Conservation (phyloP, 2,329 filamentous ascomycete species). For the Fusarium sp. region DNA sequence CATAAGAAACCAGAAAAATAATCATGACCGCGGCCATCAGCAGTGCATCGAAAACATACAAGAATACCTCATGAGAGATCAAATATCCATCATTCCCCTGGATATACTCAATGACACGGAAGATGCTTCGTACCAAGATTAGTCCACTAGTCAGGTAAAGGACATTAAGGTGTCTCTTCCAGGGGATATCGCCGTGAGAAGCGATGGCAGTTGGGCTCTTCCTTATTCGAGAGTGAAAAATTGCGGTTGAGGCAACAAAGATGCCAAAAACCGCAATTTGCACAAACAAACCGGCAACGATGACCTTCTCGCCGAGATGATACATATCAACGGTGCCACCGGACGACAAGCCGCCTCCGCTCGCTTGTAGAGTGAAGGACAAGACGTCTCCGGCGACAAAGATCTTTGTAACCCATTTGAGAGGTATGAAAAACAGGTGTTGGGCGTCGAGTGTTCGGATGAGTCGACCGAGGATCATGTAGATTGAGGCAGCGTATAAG, state of each 20-base stretch:
- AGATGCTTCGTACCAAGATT: conserved; percentile 55
- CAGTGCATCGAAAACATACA: conserved; percentile 51
- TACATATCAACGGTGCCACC: conserved; percentile 46
- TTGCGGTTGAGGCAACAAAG: conserved; percentile 59
- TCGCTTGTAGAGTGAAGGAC: conserved; percentile 21
- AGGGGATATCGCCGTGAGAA: conserved; percentile 31
- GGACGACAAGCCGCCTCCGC: conserved; percentile 11
- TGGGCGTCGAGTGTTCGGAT: background rate
- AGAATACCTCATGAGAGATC: conserved; percentile 45
- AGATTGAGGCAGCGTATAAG: conserved; percentile 1
- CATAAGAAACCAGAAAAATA: conserved; percentile 45
- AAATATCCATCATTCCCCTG: conserved; percentile 48
- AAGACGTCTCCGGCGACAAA: conserved; percentile 30
- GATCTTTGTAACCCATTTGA: conserved; percentile 33
- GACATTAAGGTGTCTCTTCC: conserved; percentile 43
- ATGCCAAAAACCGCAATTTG: conserved; percentile 66
- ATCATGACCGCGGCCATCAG: conserved; percentile 55
- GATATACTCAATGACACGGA: conserved; percentile 55
- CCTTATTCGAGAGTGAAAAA: conserved; percentile 54
- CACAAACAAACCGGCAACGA: conserved; percentile 63
- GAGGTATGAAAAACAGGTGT: background rate
- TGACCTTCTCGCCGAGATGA: conserved; percentile 55
- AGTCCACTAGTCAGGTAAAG: conserved; percentile 42
- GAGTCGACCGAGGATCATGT: background rate
- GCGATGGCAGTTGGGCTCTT: conserved; percentile 6